A percentile compares a stretch with the other conserved stretches of the same genome.
Conservation (phyloP, 257 asterid species). For the Ballota nigra region DNA sequence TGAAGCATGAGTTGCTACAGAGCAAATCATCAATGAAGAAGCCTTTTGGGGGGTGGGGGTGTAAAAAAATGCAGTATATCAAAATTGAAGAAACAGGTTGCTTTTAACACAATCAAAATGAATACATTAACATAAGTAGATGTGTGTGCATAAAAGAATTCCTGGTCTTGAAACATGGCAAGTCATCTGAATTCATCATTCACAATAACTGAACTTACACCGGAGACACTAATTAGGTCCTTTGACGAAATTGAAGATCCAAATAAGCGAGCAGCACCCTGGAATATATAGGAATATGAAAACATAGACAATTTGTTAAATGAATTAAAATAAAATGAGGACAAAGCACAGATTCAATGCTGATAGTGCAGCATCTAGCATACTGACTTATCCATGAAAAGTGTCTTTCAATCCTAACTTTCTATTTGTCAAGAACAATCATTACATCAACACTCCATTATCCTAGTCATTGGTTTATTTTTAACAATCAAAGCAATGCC, state of each 20-base stretch:
- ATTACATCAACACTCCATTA: not conserved
- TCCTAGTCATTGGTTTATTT: slow-evolving; percentile 1
- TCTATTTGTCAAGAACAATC: not conserved
- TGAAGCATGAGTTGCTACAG: not conserved
- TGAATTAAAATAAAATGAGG: not conserved
- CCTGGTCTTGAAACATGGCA: not conserved
- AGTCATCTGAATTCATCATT: slow-evolving; percentile 6
- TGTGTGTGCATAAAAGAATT: not conserved
- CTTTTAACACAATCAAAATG: not conserved
- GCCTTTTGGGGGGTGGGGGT: not conserved
- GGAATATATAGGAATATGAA: slow-evolving; percentile 32
- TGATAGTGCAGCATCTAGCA: not conserved
- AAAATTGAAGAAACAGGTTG: not conserved
- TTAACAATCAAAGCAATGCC: not conserved
- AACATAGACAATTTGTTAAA: not conserved
- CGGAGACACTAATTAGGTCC: slow-evolving; percentile 82
- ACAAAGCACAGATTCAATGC: not conserved
- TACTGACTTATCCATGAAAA: not conserved
- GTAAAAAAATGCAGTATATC: not conserved
- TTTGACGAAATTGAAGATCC: slow-evolving; percentile 86
- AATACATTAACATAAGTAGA: not conserved
- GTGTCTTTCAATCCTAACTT: not conserved
- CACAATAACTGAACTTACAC: slow-evolving; percentile 54
- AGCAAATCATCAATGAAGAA: not conserved
- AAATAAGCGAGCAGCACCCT: slow-evolving; percentile 97